These are phyloP conservation scores for Hypoxylon lienhwacheense DNA, from an alignment of 495 filamentous ascomycete genomes.

Conservation along the genomic window DNA sequence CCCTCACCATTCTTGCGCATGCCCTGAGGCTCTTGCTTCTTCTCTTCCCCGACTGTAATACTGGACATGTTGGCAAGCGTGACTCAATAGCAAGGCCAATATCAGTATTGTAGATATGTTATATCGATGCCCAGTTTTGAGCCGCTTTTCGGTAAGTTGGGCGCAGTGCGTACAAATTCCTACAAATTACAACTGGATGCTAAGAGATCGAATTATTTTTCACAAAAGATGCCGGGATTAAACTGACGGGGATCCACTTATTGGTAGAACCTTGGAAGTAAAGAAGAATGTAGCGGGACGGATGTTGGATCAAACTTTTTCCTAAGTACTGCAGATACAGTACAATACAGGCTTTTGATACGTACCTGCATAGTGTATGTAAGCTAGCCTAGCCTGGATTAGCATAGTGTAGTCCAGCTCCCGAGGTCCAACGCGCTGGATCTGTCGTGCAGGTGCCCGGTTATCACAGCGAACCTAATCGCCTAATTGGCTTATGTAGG, in stretches of 20 bases:
- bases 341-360: too few relatives aligned
- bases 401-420: too few relatives aligned
- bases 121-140: too few relatives aligned
- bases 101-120: too few relatives aligned
- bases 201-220: constrained; percentile 7
- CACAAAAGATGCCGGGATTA: constrained; percentile 2
- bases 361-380: too few relatives aligned
- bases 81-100: too few relatives aligned
- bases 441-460: neutral
- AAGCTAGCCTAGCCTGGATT: too few relatives aligned
- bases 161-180: constrained; percentile 11
- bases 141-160: neutral
- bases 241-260: neutral
- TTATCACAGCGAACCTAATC: neutral
- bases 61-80: constrained; percentile 24
- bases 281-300: too few relatives aligned
- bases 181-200: too few relatives aligned
- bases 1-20: constrained; percentile 67
- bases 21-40: constrained; percentile 46
- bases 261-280: too few relatives aligned
- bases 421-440: neutral
- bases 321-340: too few relatives aligned
- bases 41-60: constrained; percentile 5
- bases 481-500: constrained; percentile 1
- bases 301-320: too few relatives aligned